A percentile compares a stretch with the other conserved stretches of the same genome.
phyloP scores from a whole-genome alignment of 2,329 filamentous ascomycete species.

The Colletotrichum horii region DNA sequence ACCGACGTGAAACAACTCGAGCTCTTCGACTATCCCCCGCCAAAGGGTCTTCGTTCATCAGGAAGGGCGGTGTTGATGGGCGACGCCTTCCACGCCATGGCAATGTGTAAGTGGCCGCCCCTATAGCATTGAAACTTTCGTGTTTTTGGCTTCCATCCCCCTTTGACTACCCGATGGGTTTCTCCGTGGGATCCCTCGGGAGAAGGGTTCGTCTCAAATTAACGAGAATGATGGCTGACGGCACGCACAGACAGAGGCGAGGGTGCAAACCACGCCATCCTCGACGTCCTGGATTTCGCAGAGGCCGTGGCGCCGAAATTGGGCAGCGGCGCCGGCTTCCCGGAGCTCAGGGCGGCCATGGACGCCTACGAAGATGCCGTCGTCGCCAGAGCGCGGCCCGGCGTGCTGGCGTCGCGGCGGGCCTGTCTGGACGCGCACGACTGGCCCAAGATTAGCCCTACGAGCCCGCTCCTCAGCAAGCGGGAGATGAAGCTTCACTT shows the following conservation, averaged over 20 bases:
- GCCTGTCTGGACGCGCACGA: slow-evolving; percentile 62
- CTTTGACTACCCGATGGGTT: neutral
- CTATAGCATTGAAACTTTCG: neutral
- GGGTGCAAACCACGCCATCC: slow-evolving; percentile 61
- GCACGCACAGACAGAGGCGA: slow-evolving; percentile 55
- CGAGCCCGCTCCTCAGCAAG: slow-evolving; percentile 43
- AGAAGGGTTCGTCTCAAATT: neutral
- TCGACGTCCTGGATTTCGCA: slow-evolving; percentile 53
- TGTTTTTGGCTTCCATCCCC: neutral
- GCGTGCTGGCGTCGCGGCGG: slow-evolving; percentile 54
- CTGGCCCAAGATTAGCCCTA: slow-evolving; percentile 43
- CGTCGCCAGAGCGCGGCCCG: slow-evolving; percentile 45
- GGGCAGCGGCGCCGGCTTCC: neutral
- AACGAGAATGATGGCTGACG: neutral
- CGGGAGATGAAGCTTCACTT: slow-evolving; percentile 38
- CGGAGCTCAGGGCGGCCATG: slow-evolving; percentile 31
- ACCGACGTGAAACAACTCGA: slow-evolving; percentile 49
- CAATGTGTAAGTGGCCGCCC: slow-evolving; percentile 54
- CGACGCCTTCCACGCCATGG: slow-evolving; percentile 63
- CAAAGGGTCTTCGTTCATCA: slow-evolving; percentile 35
- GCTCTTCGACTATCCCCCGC: slow-evolving; percentile 53
- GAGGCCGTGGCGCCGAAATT: slow-evolving; percentile 32
- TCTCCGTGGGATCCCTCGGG: neutral
- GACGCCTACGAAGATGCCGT: slow-evolving; percentile 50
- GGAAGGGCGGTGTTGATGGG: slow-evolving; percentile 54